Base-by-base conservation (phyloP, 805 yeast genomes). In the Candida koratica region DNA sequence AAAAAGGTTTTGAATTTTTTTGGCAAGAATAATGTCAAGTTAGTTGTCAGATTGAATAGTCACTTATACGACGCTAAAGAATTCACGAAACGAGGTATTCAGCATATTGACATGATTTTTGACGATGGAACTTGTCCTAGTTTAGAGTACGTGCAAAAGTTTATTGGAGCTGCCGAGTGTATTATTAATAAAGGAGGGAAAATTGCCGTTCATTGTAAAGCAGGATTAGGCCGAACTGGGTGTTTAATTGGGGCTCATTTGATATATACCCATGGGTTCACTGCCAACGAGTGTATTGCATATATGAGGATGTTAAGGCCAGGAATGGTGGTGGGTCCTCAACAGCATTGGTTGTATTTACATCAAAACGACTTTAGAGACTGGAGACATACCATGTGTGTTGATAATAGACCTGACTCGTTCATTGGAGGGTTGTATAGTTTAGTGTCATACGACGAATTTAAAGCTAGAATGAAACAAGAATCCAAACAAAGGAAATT, bases 251-350 rank as follows among this genome's bases (percentile, higher is more conserved):
- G 98, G 5, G 98, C 98, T 0, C 96, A 90, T 60, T 69, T 93
- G 47, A 93, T 93, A 34, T 93, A 93, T 56, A 87, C 96, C 2
- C 93, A 90, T 57, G 97, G 97, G 0, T 93, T 93, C 56, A 93
- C 97, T 4, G 98, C 98, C 3, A 84, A 77, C 56, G 98, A 93
- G 60, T 93, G 96, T 60, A 93, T 93, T 50, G 96, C 90, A 1
- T 93, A 88, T 55, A 84, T 93, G 90, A 75, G 98, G 58, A 84
- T 93, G 76, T 73, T 93, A 44, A 77, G 98, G 48, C 98, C 98
- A 0, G 98, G 98, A 27, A 93, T 93, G 98, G 97, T 93, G n/a
- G 98, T 93, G 19, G 98, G 98, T 0, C 98, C 98, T 2, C 98
- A 93, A 60, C 98, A 93, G 58, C 98, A 93, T 64, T 93, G 98